Evolutionary conservation across 441 rosid genomes (phyloP).

Genomic region (Arabidopsis hybrid): DNA sequence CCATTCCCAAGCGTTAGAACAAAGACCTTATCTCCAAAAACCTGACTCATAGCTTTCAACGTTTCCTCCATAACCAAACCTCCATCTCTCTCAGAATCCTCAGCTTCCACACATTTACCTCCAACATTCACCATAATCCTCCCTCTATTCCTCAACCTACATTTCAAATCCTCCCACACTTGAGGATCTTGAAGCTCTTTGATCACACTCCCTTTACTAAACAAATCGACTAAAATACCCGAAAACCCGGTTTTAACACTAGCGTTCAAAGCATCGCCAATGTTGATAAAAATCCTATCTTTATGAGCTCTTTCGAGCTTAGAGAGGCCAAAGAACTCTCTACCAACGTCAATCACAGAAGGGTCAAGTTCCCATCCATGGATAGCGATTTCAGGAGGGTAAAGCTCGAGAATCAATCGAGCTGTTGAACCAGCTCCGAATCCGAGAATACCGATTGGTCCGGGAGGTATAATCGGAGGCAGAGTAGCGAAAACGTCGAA

Average conservation of each 20-base stretch:
- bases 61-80: slow-evolving; percentile 74
- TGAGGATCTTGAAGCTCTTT: slow-evolving; percentile 83
- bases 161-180: slow-evolving; percentile 69
- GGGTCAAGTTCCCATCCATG: slow-evolving; percentile 97
- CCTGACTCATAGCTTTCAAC: slow-evolving; percentile 65
- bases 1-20: slow-evolving; percentile 62
- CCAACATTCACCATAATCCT: slow-evolving; percentile 89
- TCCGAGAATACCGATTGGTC: slow-evolving; percentile 81
- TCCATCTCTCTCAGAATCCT: slow-evolving; percentile 71
- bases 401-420: slow-evolving; percentile 71
- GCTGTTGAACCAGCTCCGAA: slow-evolving; percentile 91
- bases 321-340: slow-evolving; percentile 71
- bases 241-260: slow-evolving; percentile 64
- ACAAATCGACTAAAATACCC: slow-evolving; percentile 82
- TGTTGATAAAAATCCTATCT: slow-evolving; percentile 64
- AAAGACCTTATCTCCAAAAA: slow-evolving; percentile 60
- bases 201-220: slow-evolving; percentile 71
- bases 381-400: slow-evolving; percentile 59
- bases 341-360: slow-evolving; percentile 72
- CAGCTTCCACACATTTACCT: slow-evolving; percentile 81
- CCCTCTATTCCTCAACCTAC: slow-evolving; percentile 69
- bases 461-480: slow-evolving; percentile 75
- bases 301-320: slow-evolving; percentile 69
- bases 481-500: slow-evolving; percentile 84
- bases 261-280: slow-evolving; percentile 70